phyloP scores from a whole-genome alignment of 2,329 filamentous ascomycete genomes.

The Scedosporium apiospermum region DNA sequence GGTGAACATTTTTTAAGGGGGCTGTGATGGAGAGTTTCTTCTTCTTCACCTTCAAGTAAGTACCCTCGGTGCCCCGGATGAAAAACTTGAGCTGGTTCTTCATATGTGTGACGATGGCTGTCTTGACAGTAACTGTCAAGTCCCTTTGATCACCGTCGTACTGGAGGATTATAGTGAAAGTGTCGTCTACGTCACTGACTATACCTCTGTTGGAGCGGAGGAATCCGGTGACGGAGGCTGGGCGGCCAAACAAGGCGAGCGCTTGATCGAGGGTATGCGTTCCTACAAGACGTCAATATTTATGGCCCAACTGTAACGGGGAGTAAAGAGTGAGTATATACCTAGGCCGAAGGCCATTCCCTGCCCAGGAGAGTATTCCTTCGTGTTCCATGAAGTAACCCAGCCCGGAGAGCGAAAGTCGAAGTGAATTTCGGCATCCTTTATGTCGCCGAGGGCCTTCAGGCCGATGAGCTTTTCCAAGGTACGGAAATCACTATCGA shows the following conservation, averaged over 20 bases:
- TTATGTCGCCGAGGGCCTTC: conserved; percentile 47
- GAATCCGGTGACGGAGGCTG: conserved; percentile 46
- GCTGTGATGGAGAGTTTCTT: neutral
- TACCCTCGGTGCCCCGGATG: conserved; percentile 50
- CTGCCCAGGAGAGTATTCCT: conserved; percentile 24
- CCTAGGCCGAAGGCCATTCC: conserved; percentile 34
- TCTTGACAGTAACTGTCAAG: conserved; percentile 49
- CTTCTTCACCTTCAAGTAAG: conserved; percentile 26
- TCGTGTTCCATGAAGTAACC: conserved; percentile 21
- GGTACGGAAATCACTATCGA: conserved; percentile 54
- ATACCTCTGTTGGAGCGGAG: conserved; percentile 41
- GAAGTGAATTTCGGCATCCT: conserved; percentile 58
- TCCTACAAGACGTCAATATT: conserved; percentile 21
- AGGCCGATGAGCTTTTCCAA: conserved; percentile 43
- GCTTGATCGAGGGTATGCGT: conserved; percentile 56
- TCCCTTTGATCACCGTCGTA: conserved; percentile 36
- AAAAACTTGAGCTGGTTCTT: conserved; percentile 52
- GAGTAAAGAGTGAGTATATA: conserved; percentile 8
- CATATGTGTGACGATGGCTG: conserved; percentile 48
- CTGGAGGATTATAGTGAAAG: conserved; percentile 48
- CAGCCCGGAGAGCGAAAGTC: conserved; percentile 39
- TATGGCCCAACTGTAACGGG: conserved; percentile 7
- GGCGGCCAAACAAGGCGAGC: conserved; percentile 46
- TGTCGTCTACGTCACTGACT: conserved; percentile 32
- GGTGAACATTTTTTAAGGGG: neutral